phyloP scores from a whole-genome alignment of 2,329 filamentous ascomycete genomes.

The Didymosphaeria variabile region DNA sequence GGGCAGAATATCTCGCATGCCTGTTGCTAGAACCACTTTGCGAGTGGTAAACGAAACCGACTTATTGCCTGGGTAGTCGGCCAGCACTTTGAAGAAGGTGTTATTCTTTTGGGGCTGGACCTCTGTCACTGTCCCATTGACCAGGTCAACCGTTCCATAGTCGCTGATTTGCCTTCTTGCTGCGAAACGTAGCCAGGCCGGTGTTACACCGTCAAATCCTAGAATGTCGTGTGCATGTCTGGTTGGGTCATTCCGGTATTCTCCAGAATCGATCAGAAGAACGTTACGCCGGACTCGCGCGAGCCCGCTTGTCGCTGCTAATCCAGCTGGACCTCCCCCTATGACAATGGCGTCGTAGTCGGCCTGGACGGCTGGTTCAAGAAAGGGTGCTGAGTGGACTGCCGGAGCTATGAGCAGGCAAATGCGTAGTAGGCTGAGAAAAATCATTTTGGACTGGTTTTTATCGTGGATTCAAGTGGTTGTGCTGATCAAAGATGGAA shows the following conservation, averaged over 20 bases:
- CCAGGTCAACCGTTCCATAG: conserved; percentile 8
- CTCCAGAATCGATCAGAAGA: conserved; percentile 8
- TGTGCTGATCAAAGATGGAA: neutral
- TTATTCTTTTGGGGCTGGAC: conserved; percentile 7
- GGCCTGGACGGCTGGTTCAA: neutral
- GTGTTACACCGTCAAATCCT: conserved; percentile 13
- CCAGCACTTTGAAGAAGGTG: conserved; percentile 8
- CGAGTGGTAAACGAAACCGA: conserved; percentile 8
- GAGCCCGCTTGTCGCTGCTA: conserved; percentile 11
- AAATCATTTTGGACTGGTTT: neutral
- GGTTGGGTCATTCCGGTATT: conserved; percentile 11
- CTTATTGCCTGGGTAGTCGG: conserved; percentile 5
- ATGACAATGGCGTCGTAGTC: conserved; percentile 27
- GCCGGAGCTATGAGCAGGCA: neutral
- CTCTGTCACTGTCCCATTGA: conserved; percentile 7
- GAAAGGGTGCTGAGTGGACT: neutral
- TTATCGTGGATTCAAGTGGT: neutral
- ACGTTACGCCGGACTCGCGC: conserved; percentile 13
- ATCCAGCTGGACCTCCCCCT: conserved; percentile 9
- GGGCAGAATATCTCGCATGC: conserved; percentile 9
- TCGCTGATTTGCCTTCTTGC: conserved; percentile 8
- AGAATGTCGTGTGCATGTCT: conserved; percentile 9
- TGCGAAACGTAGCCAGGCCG: conserved; percentile 10
- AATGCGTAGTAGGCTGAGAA: neutral
- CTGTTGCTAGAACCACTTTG: conserved; percentile 10